Percentiles rank a stretch among this genome's conserved stretches.
Evolutionary conservation across 208 protist species (phyloP).

Genomic region (Phytomonas sp.): DNA sequence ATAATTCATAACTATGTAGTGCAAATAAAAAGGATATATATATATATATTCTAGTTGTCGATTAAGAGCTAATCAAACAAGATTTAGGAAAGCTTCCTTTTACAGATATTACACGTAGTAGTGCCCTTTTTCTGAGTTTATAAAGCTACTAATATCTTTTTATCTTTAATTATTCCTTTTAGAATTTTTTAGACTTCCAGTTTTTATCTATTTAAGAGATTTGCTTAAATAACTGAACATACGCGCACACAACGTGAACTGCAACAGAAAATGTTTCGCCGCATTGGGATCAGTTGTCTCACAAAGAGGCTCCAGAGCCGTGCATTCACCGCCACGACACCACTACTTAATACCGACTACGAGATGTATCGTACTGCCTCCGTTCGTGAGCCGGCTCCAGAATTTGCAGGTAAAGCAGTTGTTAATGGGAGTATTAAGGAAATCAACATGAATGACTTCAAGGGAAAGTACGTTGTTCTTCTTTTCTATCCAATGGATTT

Average conservation of each 20-base stretch:
- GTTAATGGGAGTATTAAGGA: slow-evolving; percentile 92
- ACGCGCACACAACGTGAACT: slow-evolving; percentile 14
- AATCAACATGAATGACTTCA: slow-evolving; percentile 87
- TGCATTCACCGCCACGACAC: slow-evolving; percentile 34
- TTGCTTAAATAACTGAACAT: neutral
- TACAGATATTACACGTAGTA: neutral
- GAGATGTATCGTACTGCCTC: slow-evolving; percentile 70
- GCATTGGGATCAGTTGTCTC: slow-evolving; percentile 27
- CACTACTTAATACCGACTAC: slow-evolving; percentile 73
- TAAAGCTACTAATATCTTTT: slow-evolving; percentile 16
- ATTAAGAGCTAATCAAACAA: neutral
- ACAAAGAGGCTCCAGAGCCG: slow-evolving; percentile 18
- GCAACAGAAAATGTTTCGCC: slow-evolving; percentile 48
- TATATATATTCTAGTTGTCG: slow-evolving; percentile 7
- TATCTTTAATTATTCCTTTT: slow-evolving; percentile 14
- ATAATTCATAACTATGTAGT: slow-evolving; percentile 1
- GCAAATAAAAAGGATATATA: slow-evolving; percentile 1
- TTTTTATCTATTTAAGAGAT: slow-evolving; percentile 1
- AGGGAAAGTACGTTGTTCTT: slow-evolving; percentile 92
- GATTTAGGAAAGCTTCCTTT: neutral
- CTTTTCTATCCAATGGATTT: slow-evolving; percentile 97
- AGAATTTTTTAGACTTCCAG: slow-evolving; percentile 4
- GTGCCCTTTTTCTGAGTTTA: slow-evolving; percentile 8
- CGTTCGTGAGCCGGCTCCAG: slow-evolving; percentile 83
- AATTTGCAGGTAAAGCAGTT: slow-evolving; percentile 91